phyloP scores from a whole-genome alignment of 2,329 filamentous ascomycete genomes.

The Alternaria brassicae region DNA sequence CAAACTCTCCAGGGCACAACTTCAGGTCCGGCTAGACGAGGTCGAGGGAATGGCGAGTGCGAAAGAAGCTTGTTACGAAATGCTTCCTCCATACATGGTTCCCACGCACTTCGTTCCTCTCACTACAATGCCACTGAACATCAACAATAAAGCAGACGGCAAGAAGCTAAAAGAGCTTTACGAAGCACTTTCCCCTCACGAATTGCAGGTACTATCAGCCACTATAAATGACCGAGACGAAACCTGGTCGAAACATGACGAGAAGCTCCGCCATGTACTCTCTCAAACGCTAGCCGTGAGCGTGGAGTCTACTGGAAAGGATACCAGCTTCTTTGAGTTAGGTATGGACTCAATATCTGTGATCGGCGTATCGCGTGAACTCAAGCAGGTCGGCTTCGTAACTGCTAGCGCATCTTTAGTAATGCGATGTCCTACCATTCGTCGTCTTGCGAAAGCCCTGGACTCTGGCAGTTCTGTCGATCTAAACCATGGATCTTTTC shows the following conservation, averaged over 20 bases:
- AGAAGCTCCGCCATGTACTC: constrained; percentile 63
- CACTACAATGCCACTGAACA: constrained; percentile 75
- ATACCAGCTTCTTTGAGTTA: constrained; percentile 80
- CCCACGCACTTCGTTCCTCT: constrained; percentile 82
- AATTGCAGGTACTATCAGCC: constrained; percentile 64
- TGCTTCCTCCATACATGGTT: constrained; percentile 86
- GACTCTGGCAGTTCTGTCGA: constrained; percentile 7
- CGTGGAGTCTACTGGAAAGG: constrained; percentile 55
- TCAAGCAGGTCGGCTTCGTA: constrained; percentile 69
- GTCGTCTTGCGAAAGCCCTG: constrained; percentile 50
- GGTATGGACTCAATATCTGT: constrained; percentile 89
- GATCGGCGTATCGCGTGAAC: constrained; percentile 69
- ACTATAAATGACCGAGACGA: constrained; percentile 22
- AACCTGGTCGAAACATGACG: constrained; percentile 47
- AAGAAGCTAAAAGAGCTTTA: constrained; percentile 75
- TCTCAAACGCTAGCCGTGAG: constrained; percentile 60
- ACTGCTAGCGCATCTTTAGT: constrained; percentile 70
- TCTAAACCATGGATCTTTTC: constrained; percentile 37
- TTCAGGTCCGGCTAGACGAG: constrained; percentile 30
- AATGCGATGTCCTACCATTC: constrained; percentile 63
- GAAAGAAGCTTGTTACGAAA: constrained; percentile 68
- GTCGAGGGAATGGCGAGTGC: constrained; percentile 25
- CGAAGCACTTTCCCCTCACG: constrained; percentile 63
- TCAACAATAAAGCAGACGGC: constrained; percentile 88
- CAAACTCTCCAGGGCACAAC: constrained; percentile 21